These are phyloP conservation scores for Quercus berberidifolia DNA, from an alignment of 306 rosid species.

Conservation along the genomic window DNA sequence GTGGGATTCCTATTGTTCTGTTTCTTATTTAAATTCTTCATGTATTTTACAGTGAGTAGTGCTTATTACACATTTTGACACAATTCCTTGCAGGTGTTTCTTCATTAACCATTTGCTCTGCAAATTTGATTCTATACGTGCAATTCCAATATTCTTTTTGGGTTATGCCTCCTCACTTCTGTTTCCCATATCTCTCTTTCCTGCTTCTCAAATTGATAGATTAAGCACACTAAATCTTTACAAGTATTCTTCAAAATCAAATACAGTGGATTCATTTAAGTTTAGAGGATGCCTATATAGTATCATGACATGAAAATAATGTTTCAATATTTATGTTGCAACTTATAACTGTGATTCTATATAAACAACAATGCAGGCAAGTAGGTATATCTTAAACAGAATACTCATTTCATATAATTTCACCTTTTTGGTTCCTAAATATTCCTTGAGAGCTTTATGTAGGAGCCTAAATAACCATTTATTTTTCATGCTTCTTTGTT, in stretches of 20 bases:
- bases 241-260: not conserved
- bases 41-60: not conserved
- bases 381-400: no score
- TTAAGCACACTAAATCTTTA: not conserved
- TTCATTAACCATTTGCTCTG: not conserved
- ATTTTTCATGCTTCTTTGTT: constrained; percentile 9
- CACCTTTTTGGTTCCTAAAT: not conserved
- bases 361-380: no score
- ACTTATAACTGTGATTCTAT: no score
- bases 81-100: not conserved
- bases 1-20: no score
- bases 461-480: constrained; percentile 3
- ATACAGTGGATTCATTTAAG: not conserved
- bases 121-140: not conserved
- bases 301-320: not conserved
- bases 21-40: not conserved
- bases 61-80: not conserved
- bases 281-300: not conserved
- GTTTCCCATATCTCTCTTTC: not conserved
- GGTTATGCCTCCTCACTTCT: not conserved
- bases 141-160: not conserved
- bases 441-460: not conserved
- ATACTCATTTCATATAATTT: no score
- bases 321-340: not conserved
- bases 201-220: not conserved